These are phyloP conservation scores for Pugionium cornutum DNA, from an alignment of 345 rosid genomes.

Conservation along the genomic window DNA sequence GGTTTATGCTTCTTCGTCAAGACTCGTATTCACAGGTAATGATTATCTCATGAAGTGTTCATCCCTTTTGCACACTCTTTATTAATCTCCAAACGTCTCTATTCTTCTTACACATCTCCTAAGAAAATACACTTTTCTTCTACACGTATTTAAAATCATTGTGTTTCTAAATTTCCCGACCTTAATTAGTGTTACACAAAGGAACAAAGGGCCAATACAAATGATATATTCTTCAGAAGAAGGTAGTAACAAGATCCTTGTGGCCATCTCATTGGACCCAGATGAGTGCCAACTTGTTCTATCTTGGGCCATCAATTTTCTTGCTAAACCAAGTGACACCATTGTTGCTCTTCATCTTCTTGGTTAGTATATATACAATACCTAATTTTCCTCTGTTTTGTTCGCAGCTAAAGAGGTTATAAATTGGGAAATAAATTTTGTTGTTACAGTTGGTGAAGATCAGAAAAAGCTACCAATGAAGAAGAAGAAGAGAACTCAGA, in stretches of 20 bases:
- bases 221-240: constrained; percentile 52
- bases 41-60: constrained; percentile 41
- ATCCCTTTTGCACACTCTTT: constrained; percentile 34
- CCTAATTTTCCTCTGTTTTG: background rate
- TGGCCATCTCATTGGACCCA: constrained; percentile 67
- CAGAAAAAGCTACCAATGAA: constrained; percentile 49
- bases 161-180: constrained; percentile 11
- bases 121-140: background rate
- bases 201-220: constrained; percentile 8
- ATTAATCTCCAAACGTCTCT: constrained; percentile 34
- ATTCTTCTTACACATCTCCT: constrained; percentile 18
- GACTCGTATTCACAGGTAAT: constrained; percentile 57
- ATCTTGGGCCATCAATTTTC: constrained; percentile 76
- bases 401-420: background rate
- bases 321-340: constrained; percentile 72
- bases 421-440: background rate
- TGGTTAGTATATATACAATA: constrained; percentile 43
- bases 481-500: constrained; percentile 43
- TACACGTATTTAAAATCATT: constrained; percentile 35
- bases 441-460: constrained; percentile 50
- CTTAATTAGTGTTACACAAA: constrained; percentile 12
- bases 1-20: constrained; percentile 61
- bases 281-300: constrained; percentile 61
- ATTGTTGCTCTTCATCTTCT: constrained; percentile 77
- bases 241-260: constrained; percentile 58